Percentiles rank a stretch among this genome's conserved stretches.
Conservation (phyloP, 2,329 filamentous ascomycete genomes). For the Septoria linicola region DNA sequence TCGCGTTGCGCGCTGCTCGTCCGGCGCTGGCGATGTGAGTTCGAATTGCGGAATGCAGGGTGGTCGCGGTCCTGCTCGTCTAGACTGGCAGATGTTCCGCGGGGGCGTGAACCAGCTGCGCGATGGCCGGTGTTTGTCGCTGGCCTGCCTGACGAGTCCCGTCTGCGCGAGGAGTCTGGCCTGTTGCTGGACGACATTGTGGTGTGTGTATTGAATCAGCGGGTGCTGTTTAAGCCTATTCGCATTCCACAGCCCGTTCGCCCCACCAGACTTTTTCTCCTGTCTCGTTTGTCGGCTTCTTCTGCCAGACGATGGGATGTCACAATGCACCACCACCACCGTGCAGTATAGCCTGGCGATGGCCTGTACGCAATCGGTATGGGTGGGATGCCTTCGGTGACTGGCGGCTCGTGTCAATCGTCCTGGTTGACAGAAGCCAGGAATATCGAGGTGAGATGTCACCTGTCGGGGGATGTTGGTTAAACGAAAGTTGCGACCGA, state of each 20-base stretch:
- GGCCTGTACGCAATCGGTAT: no score
- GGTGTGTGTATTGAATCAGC: constrained; percentile 1
- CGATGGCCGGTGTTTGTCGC: constrained; percentile 16
- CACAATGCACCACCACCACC: no score
- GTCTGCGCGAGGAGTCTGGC: constrained; percentile 18
- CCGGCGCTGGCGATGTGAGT: constrained; percentile 26
- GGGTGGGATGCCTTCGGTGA: no score
- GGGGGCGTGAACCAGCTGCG: constrained; percentile 62
- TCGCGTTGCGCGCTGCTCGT: constrained; percentile 24
- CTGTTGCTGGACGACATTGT: constrained; percentile 28
- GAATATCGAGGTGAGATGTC: no score
- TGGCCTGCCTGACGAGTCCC: constrained; percentile 14
- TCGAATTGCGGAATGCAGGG: constrained; percentile 41
- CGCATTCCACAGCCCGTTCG: constrained; percentile 18
- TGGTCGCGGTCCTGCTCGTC: constrained; percentile 52
- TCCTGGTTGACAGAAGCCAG: no score
- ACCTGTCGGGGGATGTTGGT: no score
- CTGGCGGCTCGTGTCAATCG: no score
- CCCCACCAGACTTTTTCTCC: no score
- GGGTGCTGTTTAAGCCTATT: background rate
- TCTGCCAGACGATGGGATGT: no score
- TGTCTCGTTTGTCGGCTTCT: no score
- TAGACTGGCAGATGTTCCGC: constrained; percentile 58
- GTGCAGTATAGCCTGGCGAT: no score
- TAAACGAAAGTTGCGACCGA: no score